Evolutionary conservation across 2,329 filamentous ascomycete species (phyloP).

Genomic region (Myriosclerotinia curreyana): DNA sequence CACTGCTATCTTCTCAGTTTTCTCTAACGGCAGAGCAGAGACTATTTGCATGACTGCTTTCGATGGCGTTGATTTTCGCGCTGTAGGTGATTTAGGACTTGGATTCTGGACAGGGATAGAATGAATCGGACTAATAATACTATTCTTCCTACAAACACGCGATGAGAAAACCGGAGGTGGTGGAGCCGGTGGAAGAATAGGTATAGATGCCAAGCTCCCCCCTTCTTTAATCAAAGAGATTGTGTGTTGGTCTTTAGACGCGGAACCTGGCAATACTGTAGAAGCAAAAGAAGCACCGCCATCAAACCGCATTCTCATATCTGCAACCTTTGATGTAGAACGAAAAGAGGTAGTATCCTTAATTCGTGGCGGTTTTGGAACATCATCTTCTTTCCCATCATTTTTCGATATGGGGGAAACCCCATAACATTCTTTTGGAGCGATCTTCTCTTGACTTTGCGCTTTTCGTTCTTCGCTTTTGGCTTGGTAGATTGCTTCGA

Average conservation of each 20-base stretch:
- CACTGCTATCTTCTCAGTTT: not conserved
- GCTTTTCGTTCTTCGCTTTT: slow-evolving; percentile 27
- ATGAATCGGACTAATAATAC: not conserved
- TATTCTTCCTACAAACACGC: not conserved
- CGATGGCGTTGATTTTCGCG: not conserved
- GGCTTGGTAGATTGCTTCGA: slow-evolving; percentile 31
- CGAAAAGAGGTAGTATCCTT: slow-evolving; percentile 14
- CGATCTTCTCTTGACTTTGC: not conserved
- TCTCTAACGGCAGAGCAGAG: not conserved
- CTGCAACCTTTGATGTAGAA: slow-evolving; percentile 28
- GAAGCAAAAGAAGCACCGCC: slow-evolving; percentile 17
- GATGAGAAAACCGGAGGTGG: not conserved
- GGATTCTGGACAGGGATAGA: no score
- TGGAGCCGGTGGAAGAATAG: slow-evolving; percentile 4
- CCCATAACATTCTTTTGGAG: not conserved
- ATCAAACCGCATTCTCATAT: slow-evolving; percentile 33
- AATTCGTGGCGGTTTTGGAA: not conserved
- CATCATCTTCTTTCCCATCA: not conserved
- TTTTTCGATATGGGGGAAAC: not conserved
- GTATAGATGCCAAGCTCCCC: not conserved
- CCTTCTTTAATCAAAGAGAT: not conserved
- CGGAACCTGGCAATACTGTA: not conserved
- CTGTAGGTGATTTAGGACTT: not conserved
- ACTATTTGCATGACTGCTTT: not conserved
- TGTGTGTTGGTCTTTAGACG: not conserved